Evolutionary conservation across 2,329 filamentous ascomycete genomes (phyloP).

Genomic region (Cytospora piceicola): DNA sequence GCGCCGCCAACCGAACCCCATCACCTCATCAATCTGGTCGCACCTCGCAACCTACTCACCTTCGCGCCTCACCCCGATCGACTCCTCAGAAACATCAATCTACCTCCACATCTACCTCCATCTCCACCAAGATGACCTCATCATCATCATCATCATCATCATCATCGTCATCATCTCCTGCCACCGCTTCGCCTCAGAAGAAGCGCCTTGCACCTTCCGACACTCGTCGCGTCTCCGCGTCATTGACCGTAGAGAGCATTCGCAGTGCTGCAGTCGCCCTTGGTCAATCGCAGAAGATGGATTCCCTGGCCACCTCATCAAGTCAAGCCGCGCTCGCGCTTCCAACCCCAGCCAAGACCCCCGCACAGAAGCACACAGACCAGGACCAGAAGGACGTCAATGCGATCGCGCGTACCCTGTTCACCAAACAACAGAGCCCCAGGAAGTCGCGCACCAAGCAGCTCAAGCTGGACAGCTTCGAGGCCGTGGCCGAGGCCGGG

Average conservation of each 20-base stretch:
- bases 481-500: conserved; percentile 49
- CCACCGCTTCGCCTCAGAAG: conserved; percentile 53
- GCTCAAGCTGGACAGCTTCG: conserved; percentile 63
- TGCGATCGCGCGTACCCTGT: conserved; percentile 64
- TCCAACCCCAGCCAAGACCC: conserved; percentile 80
- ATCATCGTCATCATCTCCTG: conserved; percentile 38
- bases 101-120: conserved; percentile 31
- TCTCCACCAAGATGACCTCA: conserved; percentile 18
- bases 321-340: conserved; percentile 53
- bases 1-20: conserved; percentile 56
- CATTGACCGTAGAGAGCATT: conserved; percentile 49
- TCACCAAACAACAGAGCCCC: conserved; percentile 55
- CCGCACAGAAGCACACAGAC: conserved; percentile 61
- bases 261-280: conserved; percentile 49
- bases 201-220: conserved; percentile 53
- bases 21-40: conserved; percentile 49
- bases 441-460: conserved; percentile 63
- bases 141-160: conserved; percentile 39
- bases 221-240: conserved; percentile 51
- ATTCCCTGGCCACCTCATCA: conserved; percentile 34
- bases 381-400: conserved; percentile 56
- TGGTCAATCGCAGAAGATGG: conserved; percentile 39
- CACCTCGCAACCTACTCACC: conserved; percentile 34
- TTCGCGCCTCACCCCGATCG: conserved; percentile 37
- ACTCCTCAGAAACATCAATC: conserved; percentile 27